Evolutionary conservation across 2,329 filamentous ascomycete genomes (phyloP).

Genomic region (Sordariomycetes sp.): DNA sequence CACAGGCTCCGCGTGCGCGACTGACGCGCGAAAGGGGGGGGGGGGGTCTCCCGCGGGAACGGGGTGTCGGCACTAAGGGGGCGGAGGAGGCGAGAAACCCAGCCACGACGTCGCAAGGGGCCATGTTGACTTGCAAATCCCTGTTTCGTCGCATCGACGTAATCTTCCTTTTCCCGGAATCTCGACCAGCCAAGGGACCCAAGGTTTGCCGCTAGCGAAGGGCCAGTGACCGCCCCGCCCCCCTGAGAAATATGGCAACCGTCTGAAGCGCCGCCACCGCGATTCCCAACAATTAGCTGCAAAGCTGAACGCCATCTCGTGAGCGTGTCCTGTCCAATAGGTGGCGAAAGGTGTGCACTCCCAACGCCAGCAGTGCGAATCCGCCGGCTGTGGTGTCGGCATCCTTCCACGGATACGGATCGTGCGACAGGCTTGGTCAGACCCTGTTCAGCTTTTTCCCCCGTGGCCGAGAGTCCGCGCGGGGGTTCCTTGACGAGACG

Average conservation of each 20-base stretch:
- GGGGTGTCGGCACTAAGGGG: too few species aligned
- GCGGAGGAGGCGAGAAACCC: too few species aligned
- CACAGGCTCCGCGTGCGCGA: too few species aligned
- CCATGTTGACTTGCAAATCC: not conserved
- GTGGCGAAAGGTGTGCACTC: not conserved
- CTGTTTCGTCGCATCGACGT: not conserved
- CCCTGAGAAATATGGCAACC: not conserved
- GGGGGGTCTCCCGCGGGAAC: too few species aligned
- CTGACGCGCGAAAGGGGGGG: too few species aligned
- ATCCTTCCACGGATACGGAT: not conserved
- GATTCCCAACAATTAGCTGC: not conserved
- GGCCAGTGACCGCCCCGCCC: not conserved
- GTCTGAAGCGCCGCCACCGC: not conserved
- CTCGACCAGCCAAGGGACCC: not conserved
- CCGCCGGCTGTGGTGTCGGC: not conserved
- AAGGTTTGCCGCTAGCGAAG: not conserved
- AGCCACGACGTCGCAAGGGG: too few species aligned
- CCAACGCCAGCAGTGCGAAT: not conserved
- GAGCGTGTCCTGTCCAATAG: not conserved
- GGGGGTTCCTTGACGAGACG: not conserved
- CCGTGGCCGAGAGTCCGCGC: not conserved
- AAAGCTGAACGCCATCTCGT: slow-evolving; percentile 2
- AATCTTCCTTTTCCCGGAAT: not conserved
- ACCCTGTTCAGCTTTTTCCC: not conserved
- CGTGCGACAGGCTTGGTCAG: not conserved